Percentiles rank a stretch among this genome's conserved stretches.
Evolutionary conservation across 2,329 filamentous ascomycete genomes (phyloP).

Genomic region (Septoria petroselini): DNA sequence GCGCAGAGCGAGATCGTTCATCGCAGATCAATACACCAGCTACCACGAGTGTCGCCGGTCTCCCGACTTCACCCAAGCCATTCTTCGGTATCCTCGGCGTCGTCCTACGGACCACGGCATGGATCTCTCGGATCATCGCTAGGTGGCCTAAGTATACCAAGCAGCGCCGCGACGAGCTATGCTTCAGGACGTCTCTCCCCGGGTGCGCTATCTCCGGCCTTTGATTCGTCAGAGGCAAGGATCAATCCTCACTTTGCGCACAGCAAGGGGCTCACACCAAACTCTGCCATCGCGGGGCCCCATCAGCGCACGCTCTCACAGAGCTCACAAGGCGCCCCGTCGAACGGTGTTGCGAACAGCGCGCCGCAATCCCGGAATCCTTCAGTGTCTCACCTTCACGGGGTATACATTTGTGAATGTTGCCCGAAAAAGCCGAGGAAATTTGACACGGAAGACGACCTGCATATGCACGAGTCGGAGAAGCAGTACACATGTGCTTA

Average conservation of each 20-base stretch:
- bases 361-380: conserved; percentile 48
- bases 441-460: conserved; percentile 78
- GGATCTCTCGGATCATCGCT: conserved; percentile 62
- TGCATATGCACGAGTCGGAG: conserved; percentile 82
- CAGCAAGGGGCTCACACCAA: conserved; percentile 46
- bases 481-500: conserved; percentile 94
- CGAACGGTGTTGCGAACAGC: conserved; percentile 47
- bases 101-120: conserved; percentile 59
- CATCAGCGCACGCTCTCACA: conserved; percentile 44
- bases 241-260: conserved; percentile 56
- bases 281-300: conserved; percentile 41
- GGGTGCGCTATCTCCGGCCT: conserved; percentile 55
- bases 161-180: conserved; percentile 61
- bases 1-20: conserved; percentile 51
- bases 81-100: conserved; percentile 63
- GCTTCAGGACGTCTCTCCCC: conserved; percentile 61
- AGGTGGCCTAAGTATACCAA: conserved; percentile 56
- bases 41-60: conserved; percentile 54
- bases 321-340: conserved; percentile 37
- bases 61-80: conserved; percentile 56
- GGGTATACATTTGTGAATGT: conserved; percentile 78
- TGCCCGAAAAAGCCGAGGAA: conserved; percentile 97
- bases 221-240: conserved; percentile 51
- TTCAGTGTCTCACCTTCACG: conserved; percentile 53
- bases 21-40: conserved; percentile 55